phyloP scores from a whole-genome alignment of 257 asterid genomes.

The Dorcoceras hygrometricum region DNA sequence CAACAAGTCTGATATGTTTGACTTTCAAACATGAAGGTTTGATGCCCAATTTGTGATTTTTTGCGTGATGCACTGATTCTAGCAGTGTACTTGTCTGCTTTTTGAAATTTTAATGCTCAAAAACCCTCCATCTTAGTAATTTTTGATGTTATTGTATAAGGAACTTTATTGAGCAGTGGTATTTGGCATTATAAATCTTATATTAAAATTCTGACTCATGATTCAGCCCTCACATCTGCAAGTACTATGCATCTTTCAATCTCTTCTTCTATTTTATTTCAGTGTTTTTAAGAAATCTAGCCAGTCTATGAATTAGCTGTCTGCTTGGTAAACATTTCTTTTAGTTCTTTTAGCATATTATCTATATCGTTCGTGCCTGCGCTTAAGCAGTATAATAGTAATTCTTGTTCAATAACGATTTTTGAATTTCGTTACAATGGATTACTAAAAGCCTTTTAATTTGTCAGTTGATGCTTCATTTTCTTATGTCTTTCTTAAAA shows the following conservation, averaged over 20 bases:
- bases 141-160: background rate
- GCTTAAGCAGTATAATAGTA: background rate
- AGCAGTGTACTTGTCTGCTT: background rate
- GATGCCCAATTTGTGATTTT: background rate
- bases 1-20: background rate
- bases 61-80: background rate
- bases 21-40: no score
- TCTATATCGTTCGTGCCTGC: background rate
- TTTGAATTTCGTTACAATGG: background rate
- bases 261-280: background rate
- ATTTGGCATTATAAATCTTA: slow-evolving; percentile 6
- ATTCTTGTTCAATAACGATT: background rate
- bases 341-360: background rate
- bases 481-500: slow-evolving; percentile 19
- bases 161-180: background rate
- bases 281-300: background rate
- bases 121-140: background rate
- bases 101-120: background rate
- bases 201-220: background rate
- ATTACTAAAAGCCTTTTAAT: slow-evolving; percentile 1
- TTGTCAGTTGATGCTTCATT: slow-evolving; percentile 1
- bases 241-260: background rate
- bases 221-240: background rate
- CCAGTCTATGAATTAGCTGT: slow-evolving; percentile 3
- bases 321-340: background rate